Base-by-base conservation (phyloP, 2,329 filamentous ascomycete species). In the Hypoxylon sp. region DNA sequence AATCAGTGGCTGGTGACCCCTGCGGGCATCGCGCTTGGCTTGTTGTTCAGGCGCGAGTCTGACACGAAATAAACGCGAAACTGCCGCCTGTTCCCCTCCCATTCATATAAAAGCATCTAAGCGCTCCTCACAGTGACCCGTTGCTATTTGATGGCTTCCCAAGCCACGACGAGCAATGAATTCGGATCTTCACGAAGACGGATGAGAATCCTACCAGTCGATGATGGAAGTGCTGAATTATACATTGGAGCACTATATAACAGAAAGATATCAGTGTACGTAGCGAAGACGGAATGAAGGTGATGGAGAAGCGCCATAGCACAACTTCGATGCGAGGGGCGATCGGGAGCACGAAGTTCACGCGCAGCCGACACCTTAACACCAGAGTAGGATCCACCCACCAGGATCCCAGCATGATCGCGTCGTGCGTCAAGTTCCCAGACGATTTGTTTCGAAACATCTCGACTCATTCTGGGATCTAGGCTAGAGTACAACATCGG, bases 11-110 rank as follows among this genome's bases (percentile, higher is more conserved):
- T 74, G 73, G 71, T 61, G 57, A 32, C 20, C 51, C 48, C 53
- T 56, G 30, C 33, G 30, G 32, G 2, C 36, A 61, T 65, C 71
- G 69, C 72, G 72, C 69, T 71, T 70, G 61, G 54, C 44, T 38
- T 58, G 48, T 68, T 53, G 55, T 58, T 44, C 62, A 61, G 67
- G 68, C 73, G 69, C 73, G 73, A 74, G 53, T 59, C 55, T 64
- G 53, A 73, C 74, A 74, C 74, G 74, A 75, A 72, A 72, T 70
- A 75, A 60, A 71, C 73, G 74, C 74, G 74, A 72, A 54, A 58
- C 56, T 69, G 50, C 62, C 68, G 62, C 66, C 62, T 51, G 14
- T 68, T 70, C 52, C 14, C 55, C 32, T 61, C 52, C 52, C 59
- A 55, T 57, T 68, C 68, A 65, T 75, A 75, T 76, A 76, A 76